Evolutionary conservation across 169 alveolate genomes (phyloP), one percentile per base, ranked within the genome.

Genomic region (Cryptosporidium bovis): DNA sequence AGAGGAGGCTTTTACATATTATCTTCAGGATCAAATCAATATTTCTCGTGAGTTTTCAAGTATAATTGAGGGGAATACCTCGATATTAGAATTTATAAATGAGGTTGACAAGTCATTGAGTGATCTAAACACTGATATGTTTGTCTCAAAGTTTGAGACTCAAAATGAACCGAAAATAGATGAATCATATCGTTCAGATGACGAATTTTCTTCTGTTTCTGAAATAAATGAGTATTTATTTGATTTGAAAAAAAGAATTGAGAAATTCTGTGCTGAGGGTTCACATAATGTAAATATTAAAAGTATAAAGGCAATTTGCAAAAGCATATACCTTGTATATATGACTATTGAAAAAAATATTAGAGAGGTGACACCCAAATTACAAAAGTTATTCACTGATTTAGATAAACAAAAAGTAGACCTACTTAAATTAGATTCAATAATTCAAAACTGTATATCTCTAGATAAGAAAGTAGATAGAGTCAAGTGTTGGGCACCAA

Each of bases 401-500:
- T 62, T 77, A 29, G 64, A 40, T 4, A 40, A 36, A 15, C 87
- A 77, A 44, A 46, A 62, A 40, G 46, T 20, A n/a, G 87, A 77
- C 10, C 36, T 77, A 8, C 2, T 10, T 13, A 77, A 77, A 10
- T 60, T 77, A 20, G 69, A 60, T 62, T 18, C 64, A 40, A 77
- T 77, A 58, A 62, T 77, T 40, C 77, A 77, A 46, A 51, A 46
- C 24, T 77, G 87, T 60, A 20, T 77, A 18, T 60, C 69, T 13
- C 18, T 60, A 15, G 64, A 77, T 36, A 34, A 77, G 29, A 62
- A 40, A 48, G 29, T 40, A 36, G 34, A 27, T 29, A 56, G 87
- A 44, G 87, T 62, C 8, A 50, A 77, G 44, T 77, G 87, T 29
- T 77, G 87, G 87, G 31, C 64, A 16, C 69, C 87, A 6, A 77